Base-by-base conservation (phyloP, 192 early-diverging fungal genomes). In the Backusella westeae region DNA sequence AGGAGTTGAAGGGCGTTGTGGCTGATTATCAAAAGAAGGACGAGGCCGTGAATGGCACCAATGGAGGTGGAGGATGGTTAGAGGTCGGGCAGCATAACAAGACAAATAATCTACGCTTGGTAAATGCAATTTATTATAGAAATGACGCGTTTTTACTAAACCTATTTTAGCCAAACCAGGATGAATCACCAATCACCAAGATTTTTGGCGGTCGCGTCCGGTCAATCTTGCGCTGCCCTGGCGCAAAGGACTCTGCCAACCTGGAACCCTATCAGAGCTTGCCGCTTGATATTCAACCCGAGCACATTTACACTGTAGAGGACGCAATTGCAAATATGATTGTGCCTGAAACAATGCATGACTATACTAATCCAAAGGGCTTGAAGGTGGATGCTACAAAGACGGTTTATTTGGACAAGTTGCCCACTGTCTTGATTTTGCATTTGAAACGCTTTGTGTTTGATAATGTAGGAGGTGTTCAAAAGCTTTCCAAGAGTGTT, bases 361-460 rank as follows among this genome's bases (percentile, higher is more conserved):
- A 93, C n/a, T 96, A 91, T 69, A 81, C 84, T 4, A 86, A 83
- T n/a, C 83, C 85, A 3, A 84, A 90, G 35, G 82, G 82, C 32
- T 72, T 79, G 9, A 46, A 69, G 53, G 75, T 86, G 8, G 74
- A 85, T 42, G 95, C 93, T 6, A 95, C 93, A 1, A 99, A 99
- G 77, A 93, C 96, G 81, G 87, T 87, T 32, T 87, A 89, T 56
- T 80, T 99, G 17, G 97, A 98, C 63, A 80, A 73, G 1, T 84
- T 95, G 34, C 98, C 98, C 7, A 93, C 96, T 2, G 90, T 99
- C 6, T 86, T 99, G 26, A 92, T 99, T 29, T 87, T 99, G 19
- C 96, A 98, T 72, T 80, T 99, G 52, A 99, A 99, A 81, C 91
- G 97, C 14, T 98, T 99, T 83, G 89, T 93, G 23, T 99, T 96